These are phyloP conservation scores for Ceratobasidium sp. DNA, from an alignment of 1,284 basidiomycete genomes.

Conservation along the genomic window DNA sequence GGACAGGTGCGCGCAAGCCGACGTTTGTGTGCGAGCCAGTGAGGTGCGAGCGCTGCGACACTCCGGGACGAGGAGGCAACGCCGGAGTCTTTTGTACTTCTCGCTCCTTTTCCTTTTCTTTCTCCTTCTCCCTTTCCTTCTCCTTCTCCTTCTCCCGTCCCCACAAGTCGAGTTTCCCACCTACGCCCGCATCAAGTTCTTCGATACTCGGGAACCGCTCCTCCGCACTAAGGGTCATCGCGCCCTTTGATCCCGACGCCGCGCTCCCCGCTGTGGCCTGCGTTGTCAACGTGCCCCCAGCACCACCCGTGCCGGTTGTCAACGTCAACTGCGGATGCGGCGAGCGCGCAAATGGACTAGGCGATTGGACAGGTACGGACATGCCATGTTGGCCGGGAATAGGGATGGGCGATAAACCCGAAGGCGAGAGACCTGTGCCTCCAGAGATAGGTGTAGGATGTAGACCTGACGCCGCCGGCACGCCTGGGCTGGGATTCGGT, in stretches of 20 bases:
- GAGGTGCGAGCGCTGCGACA: slow-evolving; percentile 31
- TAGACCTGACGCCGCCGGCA: slow-evolving; percentile 49
- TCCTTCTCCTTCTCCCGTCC: slow-evolving; percentile 14
- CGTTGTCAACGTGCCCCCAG: slow-evolving; percentile 27
- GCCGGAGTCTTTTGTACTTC: slow-evolving; percentile 25
- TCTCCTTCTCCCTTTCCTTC: slow-evolving; percentile 11
- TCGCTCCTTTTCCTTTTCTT: slow-evolving; percentile 9
- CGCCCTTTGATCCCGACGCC: slow-evolving; percentile 37
- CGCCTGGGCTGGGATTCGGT: slow-evolving; percentile 50
- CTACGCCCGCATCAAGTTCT: slow-evolving; percentile 72
- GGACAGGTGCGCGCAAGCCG: slow-evolving; percentile 29
- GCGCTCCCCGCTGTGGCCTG: slow-evolving; percentile 38
- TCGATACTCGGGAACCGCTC: slow-evolving; percentile 82
- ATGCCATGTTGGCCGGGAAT: no score
- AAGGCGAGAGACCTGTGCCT: slow-evolving; percentile 50
- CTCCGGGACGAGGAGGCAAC: slow-evolving; percentile 29
- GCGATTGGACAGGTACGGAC: slow-evolving; percentile 47
- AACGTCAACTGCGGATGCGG: slow-evolving; percentile 40
- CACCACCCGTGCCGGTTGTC: slow-evolving; percentile 6
- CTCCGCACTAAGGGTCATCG: slow-evolving; percentile 62
- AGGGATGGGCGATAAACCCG: slow-evolving; percentile 63
- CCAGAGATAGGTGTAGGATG: slow-evolving; percentile 52
- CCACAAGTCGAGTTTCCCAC: slow-evolving; percentile 4
- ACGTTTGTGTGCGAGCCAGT: slow-evolving; percentile 20
- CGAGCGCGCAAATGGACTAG: slow-evolving; percentile 39